A percentile compares a stretch with the other conserved stretches of the same genome.
Conservation (phyloP, 371 early-diverging fungal species). For the Nematocida sp. region DNA sequence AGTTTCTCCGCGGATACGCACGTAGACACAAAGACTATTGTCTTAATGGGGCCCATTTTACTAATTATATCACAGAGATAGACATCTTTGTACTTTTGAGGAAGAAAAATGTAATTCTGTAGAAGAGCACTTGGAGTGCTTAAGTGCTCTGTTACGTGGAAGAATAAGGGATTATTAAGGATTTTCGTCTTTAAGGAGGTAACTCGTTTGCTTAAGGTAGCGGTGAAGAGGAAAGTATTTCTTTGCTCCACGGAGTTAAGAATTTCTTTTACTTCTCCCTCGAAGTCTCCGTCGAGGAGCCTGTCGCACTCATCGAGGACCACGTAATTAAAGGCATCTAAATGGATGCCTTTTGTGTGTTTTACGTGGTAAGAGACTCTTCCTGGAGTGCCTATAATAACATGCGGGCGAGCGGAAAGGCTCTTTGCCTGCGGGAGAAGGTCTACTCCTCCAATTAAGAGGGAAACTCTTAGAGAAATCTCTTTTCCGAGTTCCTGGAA, state of each 20-base stretch:
- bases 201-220: conserved; percentile 93
- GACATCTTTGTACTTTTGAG: conserved; percentile 79
- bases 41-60: conserved; percentile 71
- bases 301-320: conserved; percentile 97
- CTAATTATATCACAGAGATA: conserved; percentile 72
- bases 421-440: conserved; percentile 82
- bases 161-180: conserved; percentile 80
- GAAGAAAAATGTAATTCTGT: conserved; percentile 83
- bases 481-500: conserved; percentile 80
- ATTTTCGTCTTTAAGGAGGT: conserved; percentile 77
- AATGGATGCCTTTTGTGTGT: conserved; percentile 73
- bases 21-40: conserved; percentile 86
- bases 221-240: conserved; percentile 85
- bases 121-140: conserved; percentile 77
- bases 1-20: conserved; percentile 86
- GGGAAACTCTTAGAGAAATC: conserved; percentile 75
- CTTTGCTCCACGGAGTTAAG: conserved; percentile 85
- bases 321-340: conserved; percentile 77
- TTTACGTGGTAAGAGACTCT: conserved; percentile 86
- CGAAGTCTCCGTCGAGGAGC: conserved; percentile 89
- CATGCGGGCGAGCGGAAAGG: conserved; percentile 83
- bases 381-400: conserved; percentile 92
- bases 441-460: conserved; percentile 88
- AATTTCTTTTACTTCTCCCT: conserved; percentile 79
- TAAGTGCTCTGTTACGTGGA: conserved; percentile 78